phyloP scores from a whole-genome alignment of 345 rosid genomes.

The Firmiana major region DNA sequence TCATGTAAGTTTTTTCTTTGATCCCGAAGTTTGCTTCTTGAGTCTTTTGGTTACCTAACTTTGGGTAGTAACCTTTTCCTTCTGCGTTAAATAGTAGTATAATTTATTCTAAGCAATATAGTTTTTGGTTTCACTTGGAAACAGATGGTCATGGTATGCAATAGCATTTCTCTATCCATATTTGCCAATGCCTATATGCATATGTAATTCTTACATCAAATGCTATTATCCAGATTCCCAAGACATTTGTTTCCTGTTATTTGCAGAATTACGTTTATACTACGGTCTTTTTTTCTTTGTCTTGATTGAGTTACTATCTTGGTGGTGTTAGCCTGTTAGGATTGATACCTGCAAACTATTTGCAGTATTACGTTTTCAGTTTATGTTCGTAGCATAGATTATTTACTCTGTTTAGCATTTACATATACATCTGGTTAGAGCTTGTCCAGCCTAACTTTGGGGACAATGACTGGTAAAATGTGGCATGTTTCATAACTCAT shows the following conservation, averaged over 20 bases:
- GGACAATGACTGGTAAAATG: neutral
- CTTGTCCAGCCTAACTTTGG: neutral
- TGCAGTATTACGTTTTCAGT: neutral
- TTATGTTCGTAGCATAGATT: neutral
- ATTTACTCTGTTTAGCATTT: neutral
- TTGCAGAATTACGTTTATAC: neutral
- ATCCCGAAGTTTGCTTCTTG: neutral
- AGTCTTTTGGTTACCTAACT: neutral
- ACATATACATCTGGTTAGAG: neutral
- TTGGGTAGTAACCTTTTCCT: neutral
- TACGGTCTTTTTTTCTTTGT: neutral
- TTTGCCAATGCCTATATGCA: too few species aligned
- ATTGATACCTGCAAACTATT: neutral
- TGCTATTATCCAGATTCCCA: neutral
- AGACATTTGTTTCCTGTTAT: neutral
- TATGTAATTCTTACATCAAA: neutral
- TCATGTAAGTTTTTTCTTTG: conserved; percentile 46
- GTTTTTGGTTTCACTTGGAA: neutral
- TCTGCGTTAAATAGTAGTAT: too few species aligned
- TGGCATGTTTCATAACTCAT: neutral
- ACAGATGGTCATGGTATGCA: neutral
- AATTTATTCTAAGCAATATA: neutral
- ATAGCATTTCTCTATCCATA: neutral
- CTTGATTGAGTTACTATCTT: neutral
- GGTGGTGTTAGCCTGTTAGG: neutral